These are phyloP conservation scores for Cystofilobasidium macerans DNA, from an alignment of 768 basidiomycete species.

Conservation along the genomic window DNA sequence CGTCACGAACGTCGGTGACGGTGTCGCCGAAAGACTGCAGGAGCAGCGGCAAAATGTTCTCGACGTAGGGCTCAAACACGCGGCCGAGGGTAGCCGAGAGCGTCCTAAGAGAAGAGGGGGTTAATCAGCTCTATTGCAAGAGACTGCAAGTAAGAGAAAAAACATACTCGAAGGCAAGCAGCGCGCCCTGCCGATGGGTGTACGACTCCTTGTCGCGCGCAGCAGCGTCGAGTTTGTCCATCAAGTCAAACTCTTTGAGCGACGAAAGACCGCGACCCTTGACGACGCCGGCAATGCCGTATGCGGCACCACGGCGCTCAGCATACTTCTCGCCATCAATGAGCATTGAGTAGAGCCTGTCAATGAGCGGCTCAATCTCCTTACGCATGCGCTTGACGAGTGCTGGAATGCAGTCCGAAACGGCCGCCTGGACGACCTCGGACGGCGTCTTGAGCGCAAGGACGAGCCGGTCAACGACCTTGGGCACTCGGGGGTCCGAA, in stretches of 20 bases:
- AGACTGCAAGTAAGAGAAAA: not conserved
- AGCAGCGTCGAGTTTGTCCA: conserved; percentile 59
- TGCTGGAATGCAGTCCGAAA: conserved; percentile 87
- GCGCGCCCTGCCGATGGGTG: conserved; percentile 79
- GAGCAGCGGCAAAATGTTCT: conserved; percentile 68
- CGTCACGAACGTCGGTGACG: conserved; percentile 77
- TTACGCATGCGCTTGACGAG: conserved; percentile 61
- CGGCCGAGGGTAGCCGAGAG: conserved; percentile 75
- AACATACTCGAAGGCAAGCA: conserved; percentile 75
- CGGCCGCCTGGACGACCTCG: conserved; percentile 91
- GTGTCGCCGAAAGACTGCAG: conserved; percentile 77
- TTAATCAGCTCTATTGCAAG: too few species aligned
- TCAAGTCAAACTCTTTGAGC: conserved; percentile 72
- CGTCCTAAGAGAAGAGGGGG: conserved; percentile 40
- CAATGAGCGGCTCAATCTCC: conserved; percentile 56
- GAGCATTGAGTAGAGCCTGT: conserved; percentile 63
- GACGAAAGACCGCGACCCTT: conserved; percentile 78
- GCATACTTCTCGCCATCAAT: conserved; percentile 77
- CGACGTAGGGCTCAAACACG: conserved; percentile 51
- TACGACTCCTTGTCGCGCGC: conserved; percentile 80
- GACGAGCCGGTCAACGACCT: conserved; percentile 71
- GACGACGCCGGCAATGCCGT: conserved; percentile 84
- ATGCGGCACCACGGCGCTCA: conserved; percentile 88
- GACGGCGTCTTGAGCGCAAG: conserved; percentile 86
- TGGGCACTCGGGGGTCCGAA: conserved; percentile 62